Evolutionary conservation across 116 monocot species (phyloP).

Genomic region (Posidonia oceanica): DNA sequence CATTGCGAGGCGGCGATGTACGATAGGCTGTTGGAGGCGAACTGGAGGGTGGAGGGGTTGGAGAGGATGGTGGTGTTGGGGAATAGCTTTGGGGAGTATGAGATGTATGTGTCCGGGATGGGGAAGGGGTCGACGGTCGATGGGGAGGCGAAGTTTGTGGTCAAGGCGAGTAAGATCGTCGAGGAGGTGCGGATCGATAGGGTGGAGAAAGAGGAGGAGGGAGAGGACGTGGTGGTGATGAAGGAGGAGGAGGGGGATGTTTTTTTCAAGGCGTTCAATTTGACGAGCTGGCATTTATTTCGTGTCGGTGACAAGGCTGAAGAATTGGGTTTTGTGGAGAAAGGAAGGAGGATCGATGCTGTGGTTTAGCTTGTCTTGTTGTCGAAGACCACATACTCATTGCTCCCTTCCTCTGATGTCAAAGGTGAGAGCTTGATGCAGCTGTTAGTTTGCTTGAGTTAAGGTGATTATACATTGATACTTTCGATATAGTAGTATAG

Average conservation of each 20-base stretch:
- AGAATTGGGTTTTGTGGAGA: too few species aligned
- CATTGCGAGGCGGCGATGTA: slow-evolving; percentile 78
- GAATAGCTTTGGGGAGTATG: slow-evolving; percentile 69
- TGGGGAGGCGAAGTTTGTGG: slow-evolving; percentile 25
- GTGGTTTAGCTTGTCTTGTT: too few species aligned
- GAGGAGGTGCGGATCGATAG: slow-evolving; percentile 32
- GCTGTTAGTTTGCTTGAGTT: too few species aligned
- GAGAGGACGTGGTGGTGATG: slow-evolving; percentile 25
- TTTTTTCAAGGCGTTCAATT: slow-evolving; percentile 48
- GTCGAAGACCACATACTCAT: too few species aligned
- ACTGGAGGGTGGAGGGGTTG: slow-evolving; percentile 37
- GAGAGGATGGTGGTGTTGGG: slow-evolving; percentile 52
- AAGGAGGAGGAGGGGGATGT: slow-evolving; percentile 10
- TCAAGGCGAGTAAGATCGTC: slow-evolving; percentile 28
- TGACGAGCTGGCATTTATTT: slow-evolving; percentile 94
- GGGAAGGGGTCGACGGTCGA: slow-evolving; percentile 16
- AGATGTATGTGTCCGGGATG: slow-evolving; percentile 15
- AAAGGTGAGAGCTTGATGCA: too few species aligned
- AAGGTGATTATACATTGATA: too few species aligned
- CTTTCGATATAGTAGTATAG: too few species aligned
- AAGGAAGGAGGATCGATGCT: too few species aligned
- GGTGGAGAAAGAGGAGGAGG: slow-evolving; percentile 10
- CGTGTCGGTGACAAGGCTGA: slow-evolving; percentile 7
- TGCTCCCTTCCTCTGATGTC: too few species aligned
- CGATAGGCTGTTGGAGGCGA: slow-evolving; percentile 42